Percentiles rank a stretch among this genome's conserved stretches.
These are phyloP conservation scores for Heimioporus sp. DNA, from an alignment of 768 basidiomycete species.

Conservation along the genomic window DNA sequence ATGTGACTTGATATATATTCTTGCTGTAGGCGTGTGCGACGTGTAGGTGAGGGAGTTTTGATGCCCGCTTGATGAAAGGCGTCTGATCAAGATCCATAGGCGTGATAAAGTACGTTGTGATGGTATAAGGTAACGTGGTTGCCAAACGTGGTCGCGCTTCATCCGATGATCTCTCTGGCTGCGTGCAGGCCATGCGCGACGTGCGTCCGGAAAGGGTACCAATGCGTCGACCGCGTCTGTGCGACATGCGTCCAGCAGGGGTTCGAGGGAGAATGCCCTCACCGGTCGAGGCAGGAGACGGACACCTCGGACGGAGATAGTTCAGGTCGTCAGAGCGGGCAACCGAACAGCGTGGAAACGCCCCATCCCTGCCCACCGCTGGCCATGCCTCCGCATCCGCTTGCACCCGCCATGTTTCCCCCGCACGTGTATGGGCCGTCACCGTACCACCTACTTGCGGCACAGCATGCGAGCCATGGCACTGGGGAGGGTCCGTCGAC, in stretches of 20 bases:
- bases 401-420: slow-evolving; percentile 19
- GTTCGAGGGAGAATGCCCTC: slow-evolving; percentile 43
- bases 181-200: slow-evolving; percentile 46
- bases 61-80: slow-evolving; percentile 3
- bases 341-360: slow-evolving; percentile 2
- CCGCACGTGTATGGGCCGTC: slow-evolving; percentile 27
- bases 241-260: slow-evolving; percentile 44
- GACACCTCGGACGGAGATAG: slow-evolving; percentile 28
- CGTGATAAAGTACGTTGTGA: slow-evolving; percentile 64
- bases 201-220: slow-evolving; percentile 49
- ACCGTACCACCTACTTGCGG: slow-evolving; percentile 27
- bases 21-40: slow-evolving; percentile 51
- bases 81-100: slow-evolving; percentile 33
- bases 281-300: slow-evolving; percentile 28
- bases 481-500: slow-evolving; percentile 24
- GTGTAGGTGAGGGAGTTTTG: slow-evolving; percentile 47
- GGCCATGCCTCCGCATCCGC: slow-evolving; percentile 13
- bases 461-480: slow-evolving; percentile 19
- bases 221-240: slow-evolving; percentile 52
- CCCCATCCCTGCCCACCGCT: slow-evolving; percentile 16
- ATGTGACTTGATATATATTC: slow-evolving; percentile 6
- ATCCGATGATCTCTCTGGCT: slow-evolving; percentile 5
- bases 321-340: slow-evolving; percentile 1
- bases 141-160: slow-evolving; percentile 1
- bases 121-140: slow-evolving; percentile 45